Base-by-base conservation (phyloP, 2,329 filamentous ascomycete species). In the Pochonia chlamydosporia region DNA sequence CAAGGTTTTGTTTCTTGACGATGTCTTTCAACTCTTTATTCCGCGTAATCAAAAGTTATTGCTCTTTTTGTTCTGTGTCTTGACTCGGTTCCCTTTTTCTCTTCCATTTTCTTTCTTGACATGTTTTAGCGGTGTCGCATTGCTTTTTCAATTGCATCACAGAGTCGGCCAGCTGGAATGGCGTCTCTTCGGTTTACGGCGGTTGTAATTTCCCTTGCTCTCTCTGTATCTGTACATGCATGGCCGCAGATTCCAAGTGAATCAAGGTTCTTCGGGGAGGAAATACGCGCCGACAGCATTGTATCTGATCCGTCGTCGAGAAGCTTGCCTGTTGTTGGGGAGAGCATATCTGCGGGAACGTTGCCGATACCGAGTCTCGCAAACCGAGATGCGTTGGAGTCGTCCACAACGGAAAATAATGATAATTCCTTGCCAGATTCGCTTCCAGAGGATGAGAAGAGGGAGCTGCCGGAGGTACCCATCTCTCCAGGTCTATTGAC, bases 401-500 rank as follows among this genome's bases (percentile, higher is more conserved):
- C 13, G 11, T 25, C 10, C n/a, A n/a, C 10, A 31, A 3, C 20
- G 20, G 16, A 18, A 16, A 13, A 24, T 46, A 16, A 31, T n/a
- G 4, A 36, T 4, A n/a, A 20, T n/a, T n/a, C 30, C 6, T 13
- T 6, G 13, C 16, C 16, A 11, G 16, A 33, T 14, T 11, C 11
- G 28, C 16, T n/a, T n/a, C 33, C 18, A 8, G 9, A 46, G 11
- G 16, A 35, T 8, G 4, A 10, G 1, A 26, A 35, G 40, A 28
- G 35, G 33, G 28, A 13, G 10, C 33, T 47, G 16, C 49, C 51
- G 11, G 30, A 14, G 2, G 49, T 51, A 3, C 46, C 44, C 5
- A 46, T 46, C 5, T 40, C 53, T 2, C 41, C 52, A 2, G 54
- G 57, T 8, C 53, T 57, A 2, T 18, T 64, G 11, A 60, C 60